Conservation (phyloP, 345 rosid genomes). For the Aquilaria malaccensis region DNA sequence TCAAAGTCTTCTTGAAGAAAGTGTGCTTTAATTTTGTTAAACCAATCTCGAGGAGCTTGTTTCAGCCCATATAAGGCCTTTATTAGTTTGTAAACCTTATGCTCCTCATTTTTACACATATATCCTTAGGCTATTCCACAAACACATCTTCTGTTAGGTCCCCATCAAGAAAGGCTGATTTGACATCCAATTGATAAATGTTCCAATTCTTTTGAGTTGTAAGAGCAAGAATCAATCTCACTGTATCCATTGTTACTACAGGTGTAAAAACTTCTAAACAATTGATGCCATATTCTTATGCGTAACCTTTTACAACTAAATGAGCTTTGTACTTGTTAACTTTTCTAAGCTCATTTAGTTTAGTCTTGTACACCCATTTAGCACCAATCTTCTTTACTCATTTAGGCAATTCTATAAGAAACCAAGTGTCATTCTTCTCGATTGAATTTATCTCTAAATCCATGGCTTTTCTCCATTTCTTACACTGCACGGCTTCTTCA, state of each 20-base stretch:
- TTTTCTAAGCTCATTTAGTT: not conserved
- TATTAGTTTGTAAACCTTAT: too few species aligned
- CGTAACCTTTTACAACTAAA: slow-evolving; percentile 5
- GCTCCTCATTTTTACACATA: too few species aligned
- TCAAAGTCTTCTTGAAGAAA: too few species aligned
- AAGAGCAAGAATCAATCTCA: not conserved
- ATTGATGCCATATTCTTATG: not conserved
- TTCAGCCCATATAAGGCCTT: too few species aligned
- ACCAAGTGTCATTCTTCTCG: slow-evolving; percentile 6
- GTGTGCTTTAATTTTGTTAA: too few species aligned
- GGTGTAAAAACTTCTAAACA: not conserved
- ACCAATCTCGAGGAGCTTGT: too few species aligned
- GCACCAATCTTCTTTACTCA: slow-evolving; percentile 6
- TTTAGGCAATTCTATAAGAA: not conserved
- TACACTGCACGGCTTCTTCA: not conserved
- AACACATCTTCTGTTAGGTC: too few species aligned
- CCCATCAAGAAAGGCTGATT: too few species aligned
- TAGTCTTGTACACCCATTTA: slow-evolving; percentile 15
- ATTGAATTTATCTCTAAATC: not conserved
- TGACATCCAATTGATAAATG: slow-evolving; percentile 9
- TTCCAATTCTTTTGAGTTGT: not conserved
- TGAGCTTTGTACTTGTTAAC: slow-evolving; percentile 9
- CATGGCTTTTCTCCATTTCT: not conserved
- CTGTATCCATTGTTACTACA: not conserved
- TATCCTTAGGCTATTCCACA: too few species aligned